Conservation (phyloP, 2,329 filamentous ascomycete genomes). For the Allantophomopsis lycopodina region DNA sequence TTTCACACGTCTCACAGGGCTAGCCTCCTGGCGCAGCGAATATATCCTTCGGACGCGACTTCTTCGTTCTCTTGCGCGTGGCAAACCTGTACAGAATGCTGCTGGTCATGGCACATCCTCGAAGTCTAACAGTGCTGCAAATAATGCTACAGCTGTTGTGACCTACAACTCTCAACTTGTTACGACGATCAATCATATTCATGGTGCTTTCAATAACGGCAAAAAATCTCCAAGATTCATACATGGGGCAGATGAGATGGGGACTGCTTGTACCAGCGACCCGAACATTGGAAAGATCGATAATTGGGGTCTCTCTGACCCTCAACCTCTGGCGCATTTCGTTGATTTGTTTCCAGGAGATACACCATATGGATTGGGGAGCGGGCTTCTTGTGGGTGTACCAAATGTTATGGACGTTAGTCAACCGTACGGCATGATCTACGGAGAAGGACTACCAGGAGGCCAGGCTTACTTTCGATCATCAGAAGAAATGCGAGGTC, state of each 20-base stretch:
- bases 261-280: conserved; percentile 69
- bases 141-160: conserved; percentile 57
- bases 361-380: conserved; percentile 62
- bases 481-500: conserved; percentile 60
- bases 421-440: conserved; percentile 68
- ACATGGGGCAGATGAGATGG: conserved; percentile 69
- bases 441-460: conserved; percentile 76
- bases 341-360: conserved; percentile 63
- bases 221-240: conserved; percentile 70
- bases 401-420: conserved; percentile 89
- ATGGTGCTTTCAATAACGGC: conserved; percentile 61
- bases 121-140: conserved; percentile 31
- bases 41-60: conserved; percentile 82
- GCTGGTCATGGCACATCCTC: conserved; percentile 35
- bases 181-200: conserved; percentile 65
- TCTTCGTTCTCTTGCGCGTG: conserved; percentile 65
- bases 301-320: conserved; percentile 69
- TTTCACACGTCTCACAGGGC: conserved; percentile 68
- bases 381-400: conserved; percentile 60
- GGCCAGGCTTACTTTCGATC: conserved; percentile 70
- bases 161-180: conserved; percentile 79
- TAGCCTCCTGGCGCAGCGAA: conserved; percentile 93
- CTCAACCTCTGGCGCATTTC: conserved; percentile 63
- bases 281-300: conserved; percentile 64
- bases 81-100: conserved; percentile 55